phyloP scores from a whole-genome alignment of 306 rosid genomes.

The Glycine latifolia region DNA sequence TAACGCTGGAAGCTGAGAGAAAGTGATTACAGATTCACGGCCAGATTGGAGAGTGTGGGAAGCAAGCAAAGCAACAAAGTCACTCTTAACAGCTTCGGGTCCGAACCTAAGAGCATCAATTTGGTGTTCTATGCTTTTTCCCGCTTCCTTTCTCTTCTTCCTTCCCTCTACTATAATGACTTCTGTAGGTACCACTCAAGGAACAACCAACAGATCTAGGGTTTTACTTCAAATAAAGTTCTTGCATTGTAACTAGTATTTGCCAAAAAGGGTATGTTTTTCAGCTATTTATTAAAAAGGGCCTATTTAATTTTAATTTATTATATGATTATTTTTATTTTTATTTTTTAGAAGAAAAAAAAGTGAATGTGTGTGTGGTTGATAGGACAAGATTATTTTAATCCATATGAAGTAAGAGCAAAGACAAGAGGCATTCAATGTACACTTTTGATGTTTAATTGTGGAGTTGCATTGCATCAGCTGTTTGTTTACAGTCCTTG shows the following conservation, averaged over 20 bases:
- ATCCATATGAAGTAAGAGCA: not conserved
- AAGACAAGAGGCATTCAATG: not conserved
- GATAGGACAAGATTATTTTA: not conserved
- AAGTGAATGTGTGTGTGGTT: not conserved
- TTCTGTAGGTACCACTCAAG: not conserved
- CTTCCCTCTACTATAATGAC: slow-evolving; percentile 22
- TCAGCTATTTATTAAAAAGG: not conserved
- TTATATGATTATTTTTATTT: not conserved
- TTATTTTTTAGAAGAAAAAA: not conserved
- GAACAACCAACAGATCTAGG: slow-evolving; percentile 1
- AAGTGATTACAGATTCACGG: slow-evolving; percentile 65
- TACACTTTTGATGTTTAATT: not conserved
- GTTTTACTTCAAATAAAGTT: not conserved
- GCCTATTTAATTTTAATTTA: not conserved
- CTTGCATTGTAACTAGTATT: not conserved
- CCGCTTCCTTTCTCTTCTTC: slow-evolving; percentile 29
- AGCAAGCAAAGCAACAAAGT: slow-evolving; percentile 74
- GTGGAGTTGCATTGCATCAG: not conserved
- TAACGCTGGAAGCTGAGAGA: not conserved
- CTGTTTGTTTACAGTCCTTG: not conserved
- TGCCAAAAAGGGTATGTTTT: not conserved
- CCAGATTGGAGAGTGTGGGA: slow-evolving; percentile 80
- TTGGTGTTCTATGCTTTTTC: slow-evolving; percentile 46
- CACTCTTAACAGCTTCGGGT: slow-evolving; percentile 75
- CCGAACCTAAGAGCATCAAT: slow-evolving; percentile 86